Percentiles rank a stretch among this genome's conserved stretches.
These are phyloP conservation scores for Phytophthora citricola DNA, from an alignment of 352 stramenopile species.

Conservation along the genomic window DNA sequence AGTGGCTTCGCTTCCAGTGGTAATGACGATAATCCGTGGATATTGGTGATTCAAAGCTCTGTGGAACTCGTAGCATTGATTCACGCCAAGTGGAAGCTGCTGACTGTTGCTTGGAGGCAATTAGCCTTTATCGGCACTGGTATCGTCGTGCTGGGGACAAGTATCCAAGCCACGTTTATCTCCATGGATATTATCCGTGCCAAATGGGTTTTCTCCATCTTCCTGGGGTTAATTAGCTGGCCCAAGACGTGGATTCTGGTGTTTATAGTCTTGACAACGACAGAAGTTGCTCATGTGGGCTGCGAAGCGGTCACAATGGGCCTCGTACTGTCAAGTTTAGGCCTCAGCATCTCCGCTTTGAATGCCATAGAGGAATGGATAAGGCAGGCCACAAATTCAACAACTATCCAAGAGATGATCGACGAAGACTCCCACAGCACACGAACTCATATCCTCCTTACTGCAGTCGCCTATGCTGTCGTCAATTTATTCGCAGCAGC, in stretches of 20 bases:
- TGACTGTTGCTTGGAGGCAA: slow-evolving; percentile 48
- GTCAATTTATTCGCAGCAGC: slow-evolving; percentile 40
- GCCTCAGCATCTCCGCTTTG: slow-evolving; percentile 37
- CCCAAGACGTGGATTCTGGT: slow-evolving; percentile 50
- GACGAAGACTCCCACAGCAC: slow-evolving; percentile 34
- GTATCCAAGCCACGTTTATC: slow-evolving; percentile 44
- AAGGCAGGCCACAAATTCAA: slow-evolving; percentile 31
- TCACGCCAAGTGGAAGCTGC: slow-evolving; percentile 49
- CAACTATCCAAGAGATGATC: slow-evolving; percentile 28
- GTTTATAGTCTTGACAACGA: slow-evolving; percentile 48
- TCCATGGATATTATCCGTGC: slow-evolving; percentile 40
- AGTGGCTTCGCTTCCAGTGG: slow-evolving; percentile 32
- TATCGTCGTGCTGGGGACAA: slow-evolving; percentile 36
- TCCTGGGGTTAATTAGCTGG: slow-evolving; percentile 38
- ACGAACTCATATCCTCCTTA: slow-evolving; percentile 31
- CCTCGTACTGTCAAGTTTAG: slow-evolving; percentile 54
- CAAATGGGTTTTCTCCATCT: slow-evolving; percentile 55
- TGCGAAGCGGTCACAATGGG: slow-evolving; percentile 64
- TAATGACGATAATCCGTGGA: slow-evolving; percentile 9
- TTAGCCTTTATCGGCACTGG: slow-evolving; percentile 38
- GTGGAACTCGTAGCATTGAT: slow-evolving; percentile 44
- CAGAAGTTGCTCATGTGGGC: slow-evolving; percentile 61
- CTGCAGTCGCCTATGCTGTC: slow-evolving; percentile 22
- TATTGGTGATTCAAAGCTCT: slow-evolving; percentile 38
- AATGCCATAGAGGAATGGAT: slow-evolving; percentile 38